Base-by-base conservation (phyloP, 768 basidiomycete genomes). In the Cytidiella melzeri region DNA sequence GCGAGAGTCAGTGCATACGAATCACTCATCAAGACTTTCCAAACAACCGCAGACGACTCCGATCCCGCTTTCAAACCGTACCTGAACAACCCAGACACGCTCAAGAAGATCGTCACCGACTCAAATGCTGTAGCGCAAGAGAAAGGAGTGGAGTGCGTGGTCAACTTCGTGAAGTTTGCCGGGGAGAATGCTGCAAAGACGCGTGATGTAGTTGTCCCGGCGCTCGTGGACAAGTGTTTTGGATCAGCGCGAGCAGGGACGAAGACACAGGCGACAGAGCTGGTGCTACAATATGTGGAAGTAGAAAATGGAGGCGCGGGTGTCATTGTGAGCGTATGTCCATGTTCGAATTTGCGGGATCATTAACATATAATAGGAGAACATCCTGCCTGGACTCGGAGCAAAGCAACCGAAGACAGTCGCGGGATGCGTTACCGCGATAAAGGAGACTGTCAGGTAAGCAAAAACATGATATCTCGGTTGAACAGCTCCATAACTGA, bases 101-200 rank as follows among this genome's bases (percentile, higher is more conserved):
- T 94, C 57, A 92, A 87, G 78, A 92, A 86, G 69, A 83, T 94
- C 59, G 90, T 73, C 28, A 83, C 83, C 3, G 96, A 99, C 61
- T 73, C 92, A 1, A 98, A 98, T 67, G 96, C 87, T 23, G 95
- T 97, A 25, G 94, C 95, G 10, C 96, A 99, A 68, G 96, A 99
- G 73, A 97, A 95, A 64, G 96, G 90, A 26, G 79, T 98, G 4
- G 95, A 97, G 63, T 92, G 87, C 57, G 69, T 94, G 27, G 81
- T 87, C 47, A 75, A 84, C 25, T 76, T 98, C 51, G 83, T 96
- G 57, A 91, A 92, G 69, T 91, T 84, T 61, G 89, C 92, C 5
- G 96, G 95, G 52, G 92, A 94, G 75, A 84, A 77, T 40, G 81
- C 87, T 40, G 86, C 86, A 41, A 84, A 82, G 69, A 86, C 88